Base-by-base conservation (phyloP, 345 rosid genomes). In the Moringa oleifera region DNA sequence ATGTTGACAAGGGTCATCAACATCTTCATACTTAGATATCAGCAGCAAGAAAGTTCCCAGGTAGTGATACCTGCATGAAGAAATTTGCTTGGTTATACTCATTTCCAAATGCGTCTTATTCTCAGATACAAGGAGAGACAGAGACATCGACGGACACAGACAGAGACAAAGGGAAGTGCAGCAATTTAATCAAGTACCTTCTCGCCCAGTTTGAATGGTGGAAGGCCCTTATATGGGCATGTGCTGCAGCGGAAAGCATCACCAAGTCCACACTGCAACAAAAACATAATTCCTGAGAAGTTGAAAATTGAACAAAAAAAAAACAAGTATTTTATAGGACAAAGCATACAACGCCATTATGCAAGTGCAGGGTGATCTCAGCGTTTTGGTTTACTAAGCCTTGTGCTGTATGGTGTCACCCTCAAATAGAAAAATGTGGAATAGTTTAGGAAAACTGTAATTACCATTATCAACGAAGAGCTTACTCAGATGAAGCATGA, bases 171-270 rank as follows among this genome's bases (percentile, higher is more conserved):
- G 18, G 53, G 13, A 6, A 15, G 18, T 24, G 50, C 7, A 18
- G 23, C 36, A 50, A 18, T 56, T 13, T 24, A 54, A 3, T 55
- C 53, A 60, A 31, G 20, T 82, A 94, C 99, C 97, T 94, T 91
- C 73, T 91, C 96, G 16, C 99, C 97, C 24, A 83, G 79, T 71
- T 84, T 91, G 78, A 95, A 91, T 20, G 91, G 71, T 23, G 96
- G 90, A 51, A 89, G 95, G 61, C 99, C 99, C 70, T 81, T 86
- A 81, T 89, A 95, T 56, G 99, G 97, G 68, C 99, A 95, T 36
- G 97, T 83, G 58, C 91, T 51, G 62, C 99, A 91, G 23, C 97
- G 96, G 72, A 95, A 95, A 33, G 99, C 99, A 74, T 91, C 97
- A 57, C 97, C 99, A 0, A 95, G 80, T 31, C 97, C 97, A 74